Evolutionary conservation across 2,329 filamentous ascomycete genomes (phyloP).

Genomic region (Talaromyces sp.): DNA sequence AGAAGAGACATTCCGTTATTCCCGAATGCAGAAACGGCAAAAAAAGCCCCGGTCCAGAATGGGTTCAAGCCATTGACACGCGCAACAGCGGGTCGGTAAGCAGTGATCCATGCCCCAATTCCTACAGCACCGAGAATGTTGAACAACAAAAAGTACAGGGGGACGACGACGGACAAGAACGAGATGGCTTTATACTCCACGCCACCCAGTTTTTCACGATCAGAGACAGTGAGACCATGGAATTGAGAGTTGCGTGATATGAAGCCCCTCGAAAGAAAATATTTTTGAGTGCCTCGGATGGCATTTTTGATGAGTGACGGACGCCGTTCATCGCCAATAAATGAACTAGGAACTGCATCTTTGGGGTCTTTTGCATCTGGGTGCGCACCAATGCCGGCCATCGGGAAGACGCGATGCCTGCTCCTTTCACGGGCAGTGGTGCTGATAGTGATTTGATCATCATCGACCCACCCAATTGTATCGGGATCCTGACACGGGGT

Average conservation of each 20-base stretch:
- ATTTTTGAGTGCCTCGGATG: constrained; percentile 25
- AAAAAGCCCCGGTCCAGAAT: constrained; percentile 47
- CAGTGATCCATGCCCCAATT: constrained; percentile 44
- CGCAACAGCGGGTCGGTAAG: constrained; percentile 37
- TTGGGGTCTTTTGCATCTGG: constrained; percentile 30
- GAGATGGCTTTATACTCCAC: constrained; percentile 40
- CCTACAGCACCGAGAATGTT: constrained; percentile 44
- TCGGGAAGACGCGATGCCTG: constrained; percentile 27
- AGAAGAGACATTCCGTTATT: constrained; percentile 53
- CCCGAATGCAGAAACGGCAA: constrained; percentile 52
- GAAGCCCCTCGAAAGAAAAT: constrained; percentile 25
- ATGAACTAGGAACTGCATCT: constrained; percentile 20
- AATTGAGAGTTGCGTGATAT: constrained; percentile 49
- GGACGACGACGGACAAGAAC: constrained; percentile 32
- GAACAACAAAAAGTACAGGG: constrained; percentile 45
- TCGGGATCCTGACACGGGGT: constrained; percentile 8
- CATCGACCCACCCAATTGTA: constrained; percentile 23
- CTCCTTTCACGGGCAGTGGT: constrained; percentile 13
- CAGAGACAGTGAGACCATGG: constrained; percentile 41
- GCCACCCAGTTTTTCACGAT: constrained; percentile 39
- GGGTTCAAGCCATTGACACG: constrained; percentile 46
- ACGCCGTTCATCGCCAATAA: constrained; percentile 16
- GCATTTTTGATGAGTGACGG: constrained; percentile 20
- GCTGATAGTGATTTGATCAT: constrained; percentile 26
- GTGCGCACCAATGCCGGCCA: constrained; percentile 32